Conservation (phyloP, 352 stramenopile genomes). For the Peronosclerospora sorghi region DNA sequence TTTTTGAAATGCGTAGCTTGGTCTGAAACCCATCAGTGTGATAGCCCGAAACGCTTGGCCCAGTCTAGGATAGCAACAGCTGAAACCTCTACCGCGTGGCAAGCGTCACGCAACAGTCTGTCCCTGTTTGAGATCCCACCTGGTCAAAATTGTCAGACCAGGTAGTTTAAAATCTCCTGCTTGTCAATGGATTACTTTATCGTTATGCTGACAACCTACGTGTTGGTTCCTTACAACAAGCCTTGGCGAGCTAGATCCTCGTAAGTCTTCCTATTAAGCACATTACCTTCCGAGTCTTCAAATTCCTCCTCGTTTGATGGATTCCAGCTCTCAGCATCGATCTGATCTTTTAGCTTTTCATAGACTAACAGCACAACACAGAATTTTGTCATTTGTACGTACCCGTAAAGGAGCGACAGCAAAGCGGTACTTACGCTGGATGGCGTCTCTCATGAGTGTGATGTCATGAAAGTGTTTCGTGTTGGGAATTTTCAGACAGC, state of each 20-base stretch:
- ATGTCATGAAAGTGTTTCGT: constrained; percentile 99
- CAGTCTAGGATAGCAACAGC: not conserved
- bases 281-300: constrained; percentile 98
- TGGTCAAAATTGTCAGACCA: too few species aligned
- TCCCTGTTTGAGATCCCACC: too few species aligned
- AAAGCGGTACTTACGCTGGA: constrained; percentile 38
- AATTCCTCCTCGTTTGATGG: constrained; percentile 94
- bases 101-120: too few species aligned
- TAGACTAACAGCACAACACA: constrained; percentile 69
- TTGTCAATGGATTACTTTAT: constrained; percentile 9
- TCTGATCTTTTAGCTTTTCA: constrained; percentile 90
- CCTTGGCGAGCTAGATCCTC: constrained; percentile 96
- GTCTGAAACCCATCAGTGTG: not conserved
- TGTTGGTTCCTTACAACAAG: constrained; percentile 68
- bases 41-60: not conserved
- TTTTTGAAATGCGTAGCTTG: constrained; percentile 1
- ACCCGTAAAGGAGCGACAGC: constrained; percentile 1
- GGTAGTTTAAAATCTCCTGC: too few species aligned
- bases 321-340: constrained; percentile 92
- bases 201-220: constrained; percentile 1
- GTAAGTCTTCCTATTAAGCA: constrained; percentile 95
- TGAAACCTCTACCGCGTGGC: too few species aligned
- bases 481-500: constrained; percentile 97
- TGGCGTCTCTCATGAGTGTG: constrained; percentile 95
- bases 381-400: not conserved